Base-by-base conservation (phyloP, 192 early-diverging fungal genomes). In the Diversispora epigaea region DNA sequence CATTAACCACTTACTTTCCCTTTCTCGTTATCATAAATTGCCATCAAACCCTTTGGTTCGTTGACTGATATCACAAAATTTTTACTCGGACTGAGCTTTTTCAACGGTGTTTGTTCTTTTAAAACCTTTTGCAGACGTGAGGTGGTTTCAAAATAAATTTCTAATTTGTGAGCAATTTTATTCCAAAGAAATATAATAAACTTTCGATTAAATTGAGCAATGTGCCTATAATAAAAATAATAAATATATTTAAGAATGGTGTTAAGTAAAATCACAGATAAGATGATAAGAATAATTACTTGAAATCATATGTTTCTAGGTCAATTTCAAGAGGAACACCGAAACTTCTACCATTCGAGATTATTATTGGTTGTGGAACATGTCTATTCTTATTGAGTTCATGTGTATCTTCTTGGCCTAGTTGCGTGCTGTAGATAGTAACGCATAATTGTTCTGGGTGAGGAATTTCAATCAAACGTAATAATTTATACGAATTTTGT, bases 21-120 rank as follows among this genome's bases (percentile, higher is more conserved):
- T 19, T 49, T 77, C 45, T 70, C 68, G 39, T 44, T 21, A 46
- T 25, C 32, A 68, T 70, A 77, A 49, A 71, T 71, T 47, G 68
- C 76, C 8, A 77, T 62, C 8, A 77, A 61, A 4, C 76, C 76
- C 44, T 77, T 68, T 15, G 69, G n/a, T 41, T 77, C 76, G 4
- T 77, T 71, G 54, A 68, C 4, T 21, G 76, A 67, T 46, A 71
- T 58, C 40, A 71, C 32, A 25, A 54, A 70, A 17, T 10, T 22
- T 39, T 11, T 8, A 4, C 68, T 52, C 6, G 68, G 12, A 55
- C 41, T 55, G 12, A 70, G 8, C 14, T 70, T 70, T 50, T 70
- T 70, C 4, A 70, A 40, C 56, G 68, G 2, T 7, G 4, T 17
- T 70, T 70, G 68, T 4, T 56, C 12, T 10, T 50, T 17, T 17